A percentile compares a stretch with the other conserved stretches of the same genome.
phyloP scores from a whole-genome alignment of 2,329 filamentous ascomycete species.

The Penicillium sp. region DNA sequence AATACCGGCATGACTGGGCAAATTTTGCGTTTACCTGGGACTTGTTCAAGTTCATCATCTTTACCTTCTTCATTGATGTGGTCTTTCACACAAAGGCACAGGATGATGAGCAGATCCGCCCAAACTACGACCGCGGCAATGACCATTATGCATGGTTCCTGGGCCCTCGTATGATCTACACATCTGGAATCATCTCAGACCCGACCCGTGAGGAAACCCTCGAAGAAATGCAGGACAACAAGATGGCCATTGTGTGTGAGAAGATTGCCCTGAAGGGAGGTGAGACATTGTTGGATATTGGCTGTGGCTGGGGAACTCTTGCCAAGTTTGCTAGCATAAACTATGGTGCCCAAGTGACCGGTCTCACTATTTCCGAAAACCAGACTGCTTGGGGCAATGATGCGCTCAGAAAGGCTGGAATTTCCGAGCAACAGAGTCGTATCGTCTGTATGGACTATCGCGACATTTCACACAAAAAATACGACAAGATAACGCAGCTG shows the following conservation, averaged over 20 bases:
- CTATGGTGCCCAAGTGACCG: constrained; percentile 69
- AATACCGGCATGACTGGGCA: constrained; percentile 42
- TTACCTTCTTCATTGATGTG: constrained; percentile 34
- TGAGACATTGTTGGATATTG: constrained; percentile 82
- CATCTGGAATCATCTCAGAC: constrained; percentile 38
- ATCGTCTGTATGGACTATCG: constrained; percentile 93
- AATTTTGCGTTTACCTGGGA: constrained; percentile 36
- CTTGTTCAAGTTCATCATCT: constrained; percentile 38
- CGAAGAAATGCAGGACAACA: constrained; percentile 71
- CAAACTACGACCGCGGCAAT: constrained; percentile 40
- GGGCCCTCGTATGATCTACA: constrained; percentile 42
- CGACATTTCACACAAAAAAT: constrained; percentile 77
- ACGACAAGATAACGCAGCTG: constrained; percentile 87
- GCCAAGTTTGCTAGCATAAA: constrained; percentile 82
- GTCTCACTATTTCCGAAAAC: constrained; percentile 84
- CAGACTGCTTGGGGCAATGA: constrained; percentile 90
- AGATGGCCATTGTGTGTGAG: constrained; percentile 83
- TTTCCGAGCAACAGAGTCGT: constrained; percentile 78
- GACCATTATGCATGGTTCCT: constrained; percentile 42
- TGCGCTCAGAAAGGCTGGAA: constrained; percentile 73
- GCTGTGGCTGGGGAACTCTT: constrained; percentile 90
- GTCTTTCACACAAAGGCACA: constrained; percentile 36
- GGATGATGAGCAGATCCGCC: constrained; percentile 40
- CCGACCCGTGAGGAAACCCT: constrained; percentile 35
- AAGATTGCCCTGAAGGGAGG: constrained; percentile 78